A percentile compares a stretch with the other conserved stretches of the same genome.
Evolutionary conservation across 1,139 yeast species (phyloP).

Genomic region (Nakaseomyces nivariensis): DNA sequence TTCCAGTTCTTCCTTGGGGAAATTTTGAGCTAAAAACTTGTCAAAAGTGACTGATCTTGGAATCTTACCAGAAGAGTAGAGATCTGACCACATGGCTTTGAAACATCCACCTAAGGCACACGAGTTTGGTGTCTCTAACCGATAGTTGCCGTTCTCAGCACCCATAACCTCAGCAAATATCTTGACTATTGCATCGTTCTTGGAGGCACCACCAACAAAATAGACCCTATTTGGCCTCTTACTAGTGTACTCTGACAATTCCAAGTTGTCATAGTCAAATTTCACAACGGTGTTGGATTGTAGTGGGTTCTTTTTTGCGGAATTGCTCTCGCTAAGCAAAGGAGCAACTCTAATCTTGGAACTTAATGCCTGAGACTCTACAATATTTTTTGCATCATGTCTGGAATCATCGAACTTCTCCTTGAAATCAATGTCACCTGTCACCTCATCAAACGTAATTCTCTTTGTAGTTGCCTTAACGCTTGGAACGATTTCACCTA

Average conservation of each 20-base stretch:
- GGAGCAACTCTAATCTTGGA: conserved; percentile 76
- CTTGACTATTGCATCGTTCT: conserved; percentile 54
- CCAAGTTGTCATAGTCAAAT: conserved; percentile 28
- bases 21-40: conserved; percentile 36
- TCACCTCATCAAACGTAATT: conserved; percentile 31
- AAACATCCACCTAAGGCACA: conserved; percentile 94
- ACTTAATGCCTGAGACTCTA: conserved; percentile 80
- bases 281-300: conserved; percentile 14
- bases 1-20: conserved; percentile 41
- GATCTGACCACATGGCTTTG: conserved; percentile 66
- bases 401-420: conserved; percentile 33
- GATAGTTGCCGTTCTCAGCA: conserved; percentile 50
- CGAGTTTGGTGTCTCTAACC: conserved; percentile 75
- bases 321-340: conserved; percentile 35
- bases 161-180: conserved; percentile 68
- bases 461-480: conserved; percentile 51
- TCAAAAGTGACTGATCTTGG: conserved; percentile 23
- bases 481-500: conserved; percentile 84
- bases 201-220: conserved; percentile 84
- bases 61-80: conserved; percentile 9
- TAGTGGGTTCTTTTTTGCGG: conserved; percentile 8
- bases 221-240: conserved; percentile 59
- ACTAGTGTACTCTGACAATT: conserved; percentile 18
- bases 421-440: conserved; percentile 27
- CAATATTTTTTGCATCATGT: conserved; percentile 66